Conservation (phyloP, 2,329 filamentous ascomycete genomes). For the Talaromyces sp. region DNA sequence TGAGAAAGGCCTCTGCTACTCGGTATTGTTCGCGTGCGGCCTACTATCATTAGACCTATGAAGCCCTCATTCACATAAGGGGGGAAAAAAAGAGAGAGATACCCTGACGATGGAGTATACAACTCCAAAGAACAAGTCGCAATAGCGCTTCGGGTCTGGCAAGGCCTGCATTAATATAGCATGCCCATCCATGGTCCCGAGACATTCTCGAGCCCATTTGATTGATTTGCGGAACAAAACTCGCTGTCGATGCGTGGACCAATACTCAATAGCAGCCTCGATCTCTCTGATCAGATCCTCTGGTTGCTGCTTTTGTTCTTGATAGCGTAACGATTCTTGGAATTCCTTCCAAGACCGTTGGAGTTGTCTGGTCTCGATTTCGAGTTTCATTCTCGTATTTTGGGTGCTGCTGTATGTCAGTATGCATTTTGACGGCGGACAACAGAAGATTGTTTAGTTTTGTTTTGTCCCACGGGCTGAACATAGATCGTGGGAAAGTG, state of each 20-base stretch:
- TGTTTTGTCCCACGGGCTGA: neutral
- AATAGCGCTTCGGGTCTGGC: constrained; percentile 27
- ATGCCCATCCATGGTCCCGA: constrained; percentile 30
- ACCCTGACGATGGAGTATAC: constrained; percentile 39
- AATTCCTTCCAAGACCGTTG: constrained; percentile 36
- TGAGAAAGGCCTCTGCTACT: constrained; percentile 34
- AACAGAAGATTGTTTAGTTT: neutral
- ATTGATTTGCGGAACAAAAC: constrained; percentile 26
- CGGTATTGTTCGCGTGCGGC: constrained; percentile 35
- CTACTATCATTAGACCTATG: constrained; percentile 19
- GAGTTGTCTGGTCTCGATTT: constrained; percentile 39
- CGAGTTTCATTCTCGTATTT: constrained; percentile 25
- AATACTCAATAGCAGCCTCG: constrained; percentile 26
- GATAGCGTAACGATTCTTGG: constrained; percentile 27
- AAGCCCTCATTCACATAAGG: neutral
- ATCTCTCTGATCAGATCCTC: constrained; percentile 31
- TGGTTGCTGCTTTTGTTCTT: constrained; percentile 28
- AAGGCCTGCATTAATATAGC: constrained; percentile 25
- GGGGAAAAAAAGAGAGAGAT: neutral
- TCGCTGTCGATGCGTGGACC: constrained; percentile 28
- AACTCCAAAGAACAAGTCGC: constrained; percentile 34
- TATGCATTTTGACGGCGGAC: neutral
- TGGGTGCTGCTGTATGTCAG: neutral
- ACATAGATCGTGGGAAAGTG: constrained; percentile 5
- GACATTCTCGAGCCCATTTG: constrained; percentile 28